Evolutionary conservation across 768 basidiomycete genomes (phyloP).

Genomic region (Leccinum variicolor): DNA sequence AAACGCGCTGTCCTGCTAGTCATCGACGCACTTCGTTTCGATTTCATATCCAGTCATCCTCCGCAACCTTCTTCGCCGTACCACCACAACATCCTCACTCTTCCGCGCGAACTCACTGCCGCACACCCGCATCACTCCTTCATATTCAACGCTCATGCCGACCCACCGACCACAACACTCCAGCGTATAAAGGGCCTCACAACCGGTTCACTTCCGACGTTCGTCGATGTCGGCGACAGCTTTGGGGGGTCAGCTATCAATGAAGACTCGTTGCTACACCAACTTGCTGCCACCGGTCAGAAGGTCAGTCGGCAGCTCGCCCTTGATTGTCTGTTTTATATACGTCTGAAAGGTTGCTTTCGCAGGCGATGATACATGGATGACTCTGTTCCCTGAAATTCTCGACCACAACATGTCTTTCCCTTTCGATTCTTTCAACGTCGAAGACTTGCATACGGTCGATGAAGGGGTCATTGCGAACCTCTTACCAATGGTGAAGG

Average conservation of each 20-base stretch:
- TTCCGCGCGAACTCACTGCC: constrained; percentile 71
- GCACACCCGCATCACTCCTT: constrained; percentile 69
- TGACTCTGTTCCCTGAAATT: constrained; percentile 75
- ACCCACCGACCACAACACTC: constrained; percentile 93
- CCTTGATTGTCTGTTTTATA: neutral
- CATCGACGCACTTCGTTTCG: constrained; percentile 91
- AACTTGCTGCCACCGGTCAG: constrained; percentile 57
- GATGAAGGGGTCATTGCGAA: constrained; percentile 87
- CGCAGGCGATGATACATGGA: constrained; percentile 98
- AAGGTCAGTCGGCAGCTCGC: constrained; percentile 39
- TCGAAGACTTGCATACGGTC: constrained; percentile 95
- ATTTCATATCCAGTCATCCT: constrained; percentile 79
- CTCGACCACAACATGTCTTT: constrained; percentile 73
- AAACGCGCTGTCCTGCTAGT: constrained; percentile 79
- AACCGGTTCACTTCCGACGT: constrained; percentile 93
- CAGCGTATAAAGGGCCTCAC: constrained; percentile 95
- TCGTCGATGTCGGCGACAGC: constrained; percentile 90
- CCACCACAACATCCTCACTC: constrained; percentile 79
- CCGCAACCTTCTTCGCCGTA: constrained; percentile 53
- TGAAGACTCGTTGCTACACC: constrained; percentile 87
- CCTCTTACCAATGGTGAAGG: constrained; percentile 73
- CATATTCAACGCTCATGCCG: constrained; percentile 85
- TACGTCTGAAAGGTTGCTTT: constrained; percentile 60
- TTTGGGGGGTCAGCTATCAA: constrained; percentile 83
- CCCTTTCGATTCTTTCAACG: constrained; percentile 96